These are phyloP conservation scores for Diaporthe sp. DNA, from an alignment of 2,329 filamentous ascomycete species.

Conservation along the genomic window DNA sequence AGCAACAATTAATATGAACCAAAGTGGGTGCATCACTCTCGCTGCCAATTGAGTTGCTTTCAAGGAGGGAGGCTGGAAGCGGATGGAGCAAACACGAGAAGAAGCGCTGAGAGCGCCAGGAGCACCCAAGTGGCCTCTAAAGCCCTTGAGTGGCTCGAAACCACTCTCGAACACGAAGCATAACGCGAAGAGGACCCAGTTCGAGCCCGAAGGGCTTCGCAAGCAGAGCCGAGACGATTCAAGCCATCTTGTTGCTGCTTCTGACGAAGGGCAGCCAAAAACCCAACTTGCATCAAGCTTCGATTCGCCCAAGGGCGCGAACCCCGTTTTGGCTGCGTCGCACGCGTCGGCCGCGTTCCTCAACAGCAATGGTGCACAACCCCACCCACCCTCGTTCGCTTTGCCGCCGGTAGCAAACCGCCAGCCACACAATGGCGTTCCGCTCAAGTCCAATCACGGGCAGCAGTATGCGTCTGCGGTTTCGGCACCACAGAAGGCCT, in stretches of 20 bases:
- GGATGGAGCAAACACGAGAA: constrained; percentile 7
- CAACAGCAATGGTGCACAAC: not conserved
- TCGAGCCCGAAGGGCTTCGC: not conserved
- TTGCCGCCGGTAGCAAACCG: not conserved
- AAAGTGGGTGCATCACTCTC: not conserved
- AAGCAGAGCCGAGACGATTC: not conserved
- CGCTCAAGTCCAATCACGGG: not conserved
- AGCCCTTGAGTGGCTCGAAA: not conserved
- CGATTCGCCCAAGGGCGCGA: constrained; percentile 5
- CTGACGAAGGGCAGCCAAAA: not conserved
- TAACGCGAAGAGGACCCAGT: not conserved
- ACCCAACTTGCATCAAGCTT: not conserved
- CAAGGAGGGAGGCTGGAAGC: not conserved
- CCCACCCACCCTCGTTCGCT: not conserved
- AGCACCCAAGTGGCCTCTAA: not conserved
- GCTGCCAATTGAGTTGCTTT: not conserved
- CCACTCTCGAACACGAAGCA: not conserved
- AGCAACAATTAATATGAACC: not conserved
- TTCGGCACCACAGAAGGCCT: not conserved
- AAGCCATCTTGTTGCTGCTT: not conserved
- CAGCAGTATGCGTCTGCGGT: not conserved
- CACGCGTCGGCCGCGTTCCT: constrained; percentile 19
- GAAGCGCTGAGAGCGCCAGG: not conserved
- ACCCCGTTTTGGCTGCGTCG: constrained; percentile 9
- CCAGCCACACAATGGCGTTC: constrained; percentile 15